These are phyloP conservation scores for Hordeum vulgare DNA, from an alignment of 176 grass and related monocot genomes.

Conservation along the genomic window DNA sequence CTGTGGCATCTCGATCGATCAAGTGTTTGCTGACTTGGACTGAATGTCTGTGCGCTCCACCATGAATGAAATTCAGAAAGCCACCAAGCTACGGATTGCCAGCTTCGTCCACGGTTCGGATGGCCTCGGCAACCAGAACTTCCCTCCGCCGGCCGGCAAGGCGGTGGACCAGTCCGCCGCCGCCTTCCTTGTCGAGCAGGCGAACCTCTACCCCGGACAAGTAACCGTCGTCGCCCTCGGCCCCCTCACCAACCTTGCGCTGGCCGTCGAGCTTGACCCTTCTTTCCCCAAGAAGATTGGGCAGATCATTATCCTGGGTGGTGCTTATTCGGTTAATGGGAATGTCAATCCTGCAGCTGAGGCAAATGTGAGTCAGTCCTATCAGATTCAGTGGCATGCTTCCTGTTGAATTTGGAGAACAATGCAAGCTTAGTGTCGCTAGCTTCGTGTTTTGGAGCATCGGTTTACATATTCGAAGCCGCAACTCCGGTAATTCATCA, in stretches of 20 bases:
- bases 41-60: not conserved
- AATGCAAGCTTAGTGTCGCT: not conserved
- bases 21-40: not conserved
- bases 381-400: not conserved
- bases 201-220: conserved; percentile 67
- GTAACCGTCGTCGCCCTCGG: conserved; percentile 74
- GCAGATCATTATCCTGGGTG: conserved; percentile 86
- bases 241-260: conserved; percentile 86
- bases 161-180: conserved; percentile 52
- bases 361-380: conserved; percentile 37
- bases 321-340: conserved; percentile 89
- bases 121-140: conserved; percentile 85
- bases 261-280: conserved; percentile 82
- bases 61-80: conserved; percentile 51
- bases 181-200: conserved; percentile 77
- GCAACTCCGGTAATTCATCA: not conserved
- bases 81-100: conserved; percentile 68
- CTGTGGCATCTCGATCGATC: not conserved
- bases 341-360: conserved; percentile 95
- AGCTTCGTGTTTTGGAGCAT: not conserved
- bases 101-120: conserved; percentile 78
- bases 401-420: not conserved
- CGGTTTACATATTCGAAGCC: not conserved
- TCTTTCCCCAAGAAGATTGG: conserved; percentile 76
- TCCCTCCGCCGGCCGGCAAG: conserved; percentile 41